Percentiles rank a stretch among this genome's conserved stretches.
Evolutionary conservation across 2,329 filamentous ascomycete genomes (phyloP).

Genomic region (Chrysosporium keratinophilum): DNA sequence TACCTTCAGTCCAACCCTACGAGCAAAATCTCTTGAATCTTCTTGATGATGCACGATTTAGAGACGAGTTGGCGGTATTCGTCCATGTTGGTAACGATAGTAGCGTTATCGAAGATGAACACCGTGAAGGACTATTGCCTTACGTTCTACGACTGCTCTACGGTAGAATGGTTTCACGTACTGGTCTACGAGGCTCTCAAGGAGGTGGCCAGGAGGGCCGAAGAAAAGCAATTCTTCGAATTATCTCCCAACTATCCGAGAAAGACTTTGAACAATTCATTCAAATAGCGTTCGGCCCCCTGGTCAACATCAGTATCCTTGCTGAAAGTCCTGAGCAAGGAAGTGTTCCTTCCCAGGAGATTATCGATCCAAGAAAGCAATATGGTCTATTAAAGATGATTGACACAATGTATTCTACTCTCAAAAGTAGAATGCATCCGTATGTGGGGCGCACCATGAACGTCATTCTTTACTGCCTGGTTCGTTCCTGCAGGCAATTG

Average conservation of each 20-base stretch:
- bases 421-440: slow-evolving; percentile 61
- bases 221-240: slow-evolving; percentile 60
- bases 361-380: slow-evolving; percentile 65
- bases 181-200: slow-evolving; percentile 63
- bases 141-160: slow-evolving; percentile 80
- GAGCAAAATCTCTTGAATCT: slow-evolving; percentile 77
- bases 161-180: slow-evolving; percentile 74
- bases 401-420: slow-evolving; percentile 71
- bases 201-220: slow-evolving; percentile 66
- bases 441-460: slow-evolving; percentile 62
- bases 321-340: slow-evolving; percentile 42
- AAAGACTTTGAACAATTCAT: slow-evolving; percentile 72
- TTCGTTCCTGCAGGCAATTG: slow-evolving; percentile 54
- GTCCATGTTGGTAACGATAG: slow-evolving; percentile 58
- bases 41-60: slow-evolving; percentile 81
- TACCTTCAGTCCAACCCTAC: slow-evolving; percentile 62
- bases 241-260: slow-evolving; percentile 65
- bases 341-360: slow-evolving; percentile 46
- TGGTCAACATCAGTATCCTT: slow-evolving; percentile 52
- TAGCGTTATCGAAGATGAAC: slow-evolving; percentile 60
- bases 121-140: slow-evolving; percentile 67
- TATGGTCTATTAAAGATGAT: slow-evolving; percentile 88
- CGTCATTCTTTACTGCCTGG: slow-evolving; percentile 69
- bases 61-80: slow-evolving; percentile 85
- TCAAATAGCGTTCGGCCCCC: slow-evolving; percentile 63